Percentiles rank a stretch among this genome's conserved stretches.
Evolutionary conservation across 1,284 basidiomycete species (phyloP).

Genomic region (Melampsora americana): DNA sequence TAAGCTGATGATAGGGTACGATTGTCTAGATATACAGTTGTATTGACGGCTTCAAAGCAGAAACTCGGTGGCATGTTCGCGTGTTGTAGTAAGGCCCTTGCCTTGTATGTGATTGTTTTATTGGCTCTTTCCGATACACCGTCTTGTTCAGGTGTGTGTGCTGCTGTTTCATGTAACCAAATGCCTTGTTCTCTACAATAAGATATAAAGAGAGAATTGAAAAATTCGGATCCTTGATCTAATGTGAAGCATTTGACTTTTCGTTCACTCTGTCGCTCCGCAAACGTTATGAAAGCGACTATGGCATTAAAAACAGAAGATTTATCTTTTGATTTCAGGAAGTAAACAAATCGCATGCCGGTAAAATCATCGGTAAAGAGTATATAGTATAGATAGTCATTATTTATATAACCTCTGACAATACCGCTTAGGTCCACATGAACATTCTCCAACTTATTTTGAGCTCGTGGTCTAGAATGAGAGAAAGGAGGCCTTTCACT

Average conservation of each 20-base stretch:
- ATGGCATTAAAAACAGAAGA: no score
- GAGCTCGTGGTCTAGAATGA: no score
- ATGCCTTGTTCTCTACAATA: neutral
- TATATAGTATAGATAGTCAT: no score
- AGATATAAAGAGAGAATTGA: neutral
- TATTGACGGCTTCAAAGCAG: neutral
- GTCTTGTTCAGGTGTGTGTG: neutral
- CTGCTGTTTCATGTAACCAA: neutral
- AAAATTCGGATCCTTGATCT: neutral
- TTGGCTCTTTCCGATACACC: neutral
- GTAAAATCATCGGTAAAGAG: no score
- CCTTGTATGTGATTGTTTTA: neutral
- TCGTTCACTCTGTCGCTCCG: neutral
- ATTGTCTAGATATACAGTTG: neutral
- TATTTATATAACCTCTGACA: no score
- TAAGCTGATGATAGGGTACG: neutral
- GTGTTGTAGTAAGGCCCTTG: neutral
- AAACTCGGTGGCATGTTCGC: neutral
- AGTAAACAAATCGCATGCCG: no score
- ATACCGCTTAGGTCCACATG: no score
- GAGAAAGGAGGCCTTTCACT: no score
- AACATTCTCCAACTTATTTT: no score
- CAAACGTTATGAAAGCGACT: no score
- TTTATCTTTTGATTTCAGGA: no score
- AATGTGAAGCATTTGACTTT: neutral